Evolutionary conservation across 805 yeast genomes (phyloP), one percentile per base, ranked within the genome.

Genomic region (Starmerella asiatica): DNA sequence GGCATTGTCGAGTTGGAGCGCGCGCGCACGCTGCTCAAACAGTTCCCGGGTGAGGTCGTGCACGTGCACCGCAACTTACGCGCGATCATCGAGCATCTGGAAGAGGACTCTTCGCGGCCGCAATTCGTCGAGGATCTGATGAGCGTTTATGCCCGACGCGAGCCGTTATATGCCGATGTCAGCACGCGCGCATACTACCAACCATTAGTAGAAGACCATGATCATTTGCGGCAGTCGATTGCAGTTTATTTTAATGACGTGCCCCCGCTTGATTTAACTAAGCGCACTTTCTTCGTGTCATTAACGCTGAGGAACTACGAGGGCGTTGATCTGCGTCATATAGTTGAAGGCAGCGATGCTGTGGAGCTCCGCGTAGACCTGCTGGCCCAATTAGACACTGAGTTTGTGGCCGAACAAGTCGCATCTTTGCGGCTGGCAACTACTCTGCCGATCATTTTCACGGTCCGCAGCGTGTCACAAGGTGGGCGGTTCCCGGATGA

Each of bases 61-160:
- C 96, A 91, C 53, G 68, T 91, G 43, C 96, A 88, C 58, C 77
- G 99, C 49, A 81, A 82, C 52, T 70, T 88, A 45, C 76, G 75
- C 42, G 79, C 82, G 49, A 83, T 93, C 23, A 74, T 85, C 29
- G 65, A 68, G 8, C 84, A 82, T 58, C 69, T 91, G 48, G 69
- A 75, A 39, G 60, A 65, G 42, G 99, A 91, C 59, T 74, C 80
- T 35, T 68, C 85, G 0, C 71, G 99, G 56, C 99, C 99, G 14
- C 81, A 94, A 1, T 86, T 77, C 52, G 68, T 69, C 11, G 82
- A 75, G 50, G 95, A 85, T 53, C 76, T 85, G 51, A 67, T 68
- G 48, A 74, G 71, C 21, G 96, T 91, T 23, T 91, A 95, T 93
- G 54, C 63, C 28, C 74, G 85, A 56, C 74, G 99, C 59, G 79